A percentile compares a stretch with the other conserved stretches of the same genome.
These are phyloP conservation scores for Hyphopichia pseudoburtonii DNA, from an alignment of 1,139 yeast species.

Conservation along the genomic window DNA sequence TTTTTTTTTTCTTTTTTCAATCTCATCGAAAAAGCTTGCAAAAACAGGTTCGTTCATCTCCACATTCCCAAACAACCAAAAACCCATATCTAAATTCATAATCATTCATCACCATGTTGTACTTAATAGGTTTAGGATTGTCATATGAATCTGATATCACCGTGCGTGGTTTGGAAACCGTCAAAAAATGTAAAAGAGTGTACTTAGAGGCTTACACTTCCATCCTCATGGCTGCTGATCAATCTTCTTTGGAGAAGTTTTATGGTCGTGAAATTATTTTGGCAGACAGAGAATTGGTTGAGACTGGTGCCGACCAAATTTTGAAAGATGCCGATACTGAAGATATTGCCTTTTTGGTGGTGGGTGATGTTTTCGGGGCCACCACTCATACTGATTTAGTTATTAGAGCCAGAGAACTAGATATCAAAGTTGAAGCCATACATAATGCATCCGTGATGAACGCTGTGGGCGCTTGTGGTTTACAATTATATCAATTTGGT, in stretches of 20 bases:
- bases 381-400: slow-evolving; percentile 96
- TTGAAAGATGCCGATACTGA: slow-evolving; percentile 79
- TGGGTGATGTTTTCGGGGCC: slow-evolving; percentile 98
- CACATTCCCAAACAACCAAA: too few species aligned
- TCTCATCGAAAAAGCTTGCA: not conserved
- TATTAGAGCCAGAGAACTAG: slow-evolving; percentile 82
- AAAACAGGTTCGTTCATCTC: not conserved
- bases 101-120: too few species aligned
- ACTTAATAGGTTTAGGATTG: slow-evolving; percentile 87
- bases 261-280: slow-evolving; percentile 83
- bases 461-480: slow-evolving; percentile 97
- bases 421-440: slow-evolving; percentile 74
- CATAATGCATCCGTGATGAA: slow-evolving; percentile 98
- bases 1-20: slow-evolving; percentile 1
- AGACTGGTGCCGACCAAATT: slow-evolving; percentile 81
- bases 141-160: slow-evolving; percentile 90
- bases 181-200: slow-evolving; percentile 79
- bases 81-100: not conserved
- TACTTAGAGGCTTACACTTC: slow-evolving; percentile 95
- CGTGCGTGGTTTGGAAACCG: slow-evolving; percentile 87
- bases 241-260: slow-evolving; percentile 65
- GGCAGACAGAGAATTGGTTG: slow-evolving; percentile 95
- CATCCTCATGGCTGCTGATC: slow-evolving; percentile 88
- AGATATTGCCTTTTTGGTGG: slow-evolving; percentile 91
- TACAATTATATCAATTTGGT: slow-evolving; percentile 92